A percentile compares a stretch with the other conserved stretches of the same genome.
Conservation (phyloP, 208 protist genomes). For the Leishmania tarentolae region DNA sequence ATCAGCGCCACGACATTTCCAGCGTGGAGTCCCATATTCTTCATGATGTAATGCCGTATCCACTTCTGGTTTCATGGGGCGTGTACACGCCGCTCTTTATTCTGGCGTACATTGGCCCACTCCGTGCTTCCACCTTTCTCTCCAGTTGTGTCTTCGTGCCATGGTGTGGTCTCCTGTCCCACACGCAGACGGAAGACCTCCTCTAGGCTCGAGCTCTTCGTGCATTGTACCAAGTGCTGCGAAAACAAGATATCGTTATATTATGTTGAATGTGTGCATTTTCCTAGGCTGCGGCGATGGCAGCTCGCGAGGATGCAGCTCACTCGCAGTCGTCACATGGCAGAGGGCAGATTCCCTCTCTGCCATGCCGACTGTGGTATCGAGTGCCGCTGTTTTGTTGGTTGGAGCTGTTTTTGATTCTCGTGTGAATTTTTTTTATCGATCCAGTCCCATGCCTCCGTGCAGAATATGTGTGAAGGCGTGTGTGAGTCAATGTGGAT, state of each 20-base stretch:
- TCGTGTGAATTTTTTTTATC: neutral
- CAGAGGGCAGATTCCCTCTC: neutral
- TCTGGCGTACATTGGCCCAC: conserved; percentile 41
- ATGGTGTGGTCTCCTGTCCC: conserved; percentile 57
- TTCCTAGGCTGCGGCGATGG: neutral
- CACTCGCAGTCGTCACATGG: neutral
- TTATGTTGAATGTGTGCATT: neutral
- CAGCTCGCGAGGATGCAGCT: neutral
- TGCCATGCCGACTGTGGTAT: neutral
- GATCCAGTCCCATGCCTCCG: neutral
- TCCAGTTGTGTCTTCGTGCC: conserved; percentile 42
- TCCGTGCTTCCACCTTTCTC: conserved; percentile 25
- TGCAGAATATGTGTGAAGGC: neutral
- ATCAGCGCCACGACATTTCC: conserved; percentile 49
- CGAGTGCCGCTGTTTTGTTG: neutral
- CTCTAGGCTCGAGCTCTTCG: conserved; percentile 25
- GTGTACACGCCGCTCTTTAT: conserved; percentile 58
- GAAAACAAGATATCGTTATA: neutral
- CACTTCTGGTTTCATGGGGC: conserved; percentile 73
- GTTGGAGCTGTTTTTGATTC: neutral
- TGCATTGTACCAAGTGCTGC: neutral
- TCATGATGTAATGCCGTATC: conserved; percentile 61
- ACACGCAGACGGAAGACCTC: conserved; percentile 47
- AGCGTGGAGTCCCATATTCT: conserved; percentile 61
- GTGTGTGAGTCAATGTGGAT: neutral